Percentiles rank a stretch among this genome's conserved stretches.
These are phyloP conservation scores for Meyerozyma smithsonii DNA, from an alignment of 1,139 yeast species.

Conservation along the genomic window DNA sequence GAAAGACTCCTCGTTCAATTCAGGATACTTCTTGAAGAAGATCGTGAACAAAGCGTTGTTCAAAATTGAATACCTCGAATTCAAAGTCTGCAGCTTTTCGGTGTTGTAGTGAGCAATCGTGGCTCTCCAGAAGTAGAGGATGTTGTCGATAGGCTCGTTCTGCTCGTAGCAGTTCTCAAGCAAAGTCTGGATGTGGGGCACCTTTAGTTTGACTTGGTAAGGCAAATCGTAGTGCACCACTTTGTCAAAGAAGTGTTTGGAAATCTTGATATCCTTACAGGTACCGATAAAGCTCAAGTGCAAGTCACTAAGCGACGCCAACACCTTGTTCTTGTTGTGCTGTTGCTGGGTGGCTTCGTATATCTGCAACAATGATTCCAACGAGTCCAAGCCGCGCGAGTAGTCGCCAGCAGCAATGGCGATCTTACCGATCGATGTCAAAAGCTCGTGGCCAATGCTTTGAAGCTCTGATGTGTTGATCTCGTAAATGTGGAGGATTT, in stretches of 20 bases:
- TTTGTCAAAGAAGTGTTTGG: conserved; percentile 69
- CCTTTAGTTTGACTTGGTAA: conserved; percentile 66
- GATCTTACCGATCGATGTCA: conserved; percentile 37
- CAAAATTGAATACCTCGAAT: conserved; percentile 62
- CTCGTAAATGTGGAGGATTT: conserved; percentile 36
- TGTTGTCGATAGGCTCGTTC: conserved; percentile 53
- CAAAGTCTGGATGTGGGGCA: conserved; percentile 67
- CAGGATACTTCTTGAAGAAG: conserved; percentile 59
- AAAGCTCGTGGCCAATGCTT: conserved; percentile 22
- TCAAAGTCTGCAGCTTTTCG: conserved; percentile 22
- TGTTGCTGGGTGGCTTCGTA: conserved; percentile 18
- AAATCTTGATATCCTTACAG: conserved; percentile 68
- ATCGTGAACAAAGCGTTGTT: conserved; percentile 66
- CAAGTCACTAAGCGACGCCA: conserved; percentile 45
- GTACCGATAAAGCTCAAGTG: conserved; percentile 80
- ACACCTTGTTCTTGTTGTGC: conserved; percentile 14
- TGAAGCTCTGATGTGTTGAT: conserved; percentile 24
- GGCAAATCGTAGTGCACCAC: conserved; percentile 68
- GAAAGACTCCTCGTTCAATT: conserved; percentile 53
- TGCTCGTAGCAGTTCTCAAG: conserved; percentile 58
- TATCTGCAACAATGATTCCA: conserved; percentile 31
- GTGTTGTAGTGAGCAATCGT: conserved; percentile 54
- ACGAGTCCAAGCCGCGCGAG: conserved; percentile 34
- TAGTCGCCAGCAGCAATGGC: conserved; percentile 38
- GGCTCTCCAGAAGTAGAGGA: conserved; percentile 59